Percentiles rank a stretch among this genome's conserved stretches.
Conservation (phyloP, 192 early-diverging fungal genomes). For the Coemansia sp. region DNA sequence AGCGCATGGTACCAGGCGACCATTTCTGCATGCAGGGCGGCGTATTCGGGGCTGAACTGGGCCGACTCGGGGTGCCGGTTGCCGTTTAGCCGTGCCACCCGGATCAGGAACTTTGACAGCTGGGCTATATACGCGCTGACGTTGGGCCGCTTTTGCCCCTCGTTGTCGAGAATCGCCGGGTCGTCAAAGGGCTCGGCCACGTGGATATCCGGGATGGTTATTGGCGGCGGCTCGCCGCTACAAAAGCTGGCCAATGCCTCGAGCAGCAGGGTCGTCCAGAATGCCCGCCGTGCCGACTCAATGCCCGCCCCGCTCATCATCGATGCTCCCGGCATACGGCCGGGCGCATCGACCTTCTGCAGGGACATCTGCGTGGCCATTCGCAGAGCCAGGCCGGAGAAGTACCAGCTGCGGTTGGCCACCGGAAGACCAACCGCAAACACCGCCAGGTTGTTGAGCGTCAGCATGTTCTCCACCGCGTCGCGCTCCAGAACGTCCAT, state of each 20-base stretch:
- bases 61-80: slow-evolving; percentile 53
- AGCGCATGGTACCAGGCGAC: slow-evolving; percentile 46
- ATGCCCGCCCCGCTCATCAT: slow-evolving; percentile 53
- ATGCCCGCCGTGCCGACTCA: slow-evolving; percentile 48
- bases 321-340: slow-evolving; percentile 46
- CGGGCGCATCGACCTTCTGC: slow-evolving; percentile 51
- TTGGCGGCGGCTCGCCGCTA: slow-evolving; percentile 51
- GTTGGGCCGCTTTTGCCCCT: slow-evolving; percentile 13
- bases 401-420: slow-evolving; percentile 53
- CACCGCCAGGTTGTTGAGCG: slow-evolving; percentile 50
- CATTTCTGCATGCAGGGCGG: slow-evolving; percentile 46
- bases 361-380: slow-evolving; percentile 56
- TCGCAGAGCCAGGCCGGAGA: slow-evolving; percentile 50
- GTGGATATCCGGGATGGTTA: slow-evolving; percentile 50
- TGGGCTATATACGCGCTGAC: slow-evolving; percentile 34
- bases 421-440: slow-evolving; percentile 51
- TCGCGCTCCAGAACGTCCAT: slow-evolving; percentile 52
- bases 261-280: slow-evolving; percentile 51
- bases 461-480: slow-evolving; percentile 50
- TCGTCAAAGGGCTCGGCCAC: slow-evolving; percentile 51
- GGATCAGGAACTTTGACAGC: slow-evolving; percentile 43
- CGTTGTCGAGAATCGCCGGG: slow-evolving; percentile 20
- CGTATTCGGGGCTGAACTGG: slow-evolving; percentile 51
- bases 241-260: slow-evolving; percentile 54
- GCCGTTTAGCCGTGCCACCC: slow-evolving; percentile 51